Evolutionary conservation across 2,329 filamentous ascomycete genomes (phyloP), one percentile per base, ranked within the genome.

Genomic region (Talaromyces marneffei): DNA sequence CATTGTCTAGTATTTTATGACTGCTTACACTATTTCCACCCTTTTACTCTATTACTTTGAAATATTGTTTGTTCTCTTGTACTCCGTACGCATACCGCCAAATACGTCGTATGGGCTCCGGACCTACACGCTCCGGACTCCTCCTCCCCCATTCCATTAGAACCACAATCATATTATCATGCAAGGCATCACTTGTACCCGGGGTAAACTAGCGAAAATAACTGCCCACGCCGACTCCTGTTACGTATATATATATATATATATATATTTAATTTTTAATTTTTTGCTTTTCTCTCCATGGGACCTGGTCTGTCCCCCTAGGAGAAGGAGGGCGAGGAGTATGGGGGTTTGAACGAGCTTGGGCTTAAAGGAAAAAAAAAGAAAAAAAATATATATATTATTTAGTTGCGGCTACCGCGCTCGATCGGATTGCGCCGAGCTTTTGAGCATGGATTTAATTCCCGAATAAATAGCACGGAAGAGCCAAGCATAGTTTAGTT

Each of bases 331-430:
- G 37, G 55, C 18, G 33, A 57, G 39, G 20, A 42, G 14, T 7
- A 31, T 29, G 25, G 23, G 25, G 44, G 14, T 31, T 4, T n/a
- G 29, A 31, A 9, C 29, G 10, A 35, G 33, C 33, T 35, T 35
- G 39, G 31, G 18, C 23, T 9, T 46, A 40, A 52, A 40, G 40
- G n/a, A 35, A 52, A 40, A 23, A 18, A 42, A 59, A n/a, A n/a
- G n/a, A n/a, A n/a, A n/a, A n/a, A n/a, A n/a, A n/a, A n/a, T n/a
- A n/a, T n/a, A n/a, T n/a, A n/a, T n/a, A 59, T 59, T 48, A 55
- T 55, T 59, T 59, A 40, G 27, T 39, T 39, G 57, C 57, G 57
- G 57, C 57, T 59, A 59, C 48, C 57, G 57, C 57, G 57, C 46
- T 52, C 57, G 57, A 53, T 53, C 57, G 48, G 37, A 33, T 27